Percentiles rank a stretch among this genome's conserved stretches.
phyloP scores from a whole-genome alignment of 768 basidiomycete genomes.

The Lactifluus hygrophoroides region DNA sequence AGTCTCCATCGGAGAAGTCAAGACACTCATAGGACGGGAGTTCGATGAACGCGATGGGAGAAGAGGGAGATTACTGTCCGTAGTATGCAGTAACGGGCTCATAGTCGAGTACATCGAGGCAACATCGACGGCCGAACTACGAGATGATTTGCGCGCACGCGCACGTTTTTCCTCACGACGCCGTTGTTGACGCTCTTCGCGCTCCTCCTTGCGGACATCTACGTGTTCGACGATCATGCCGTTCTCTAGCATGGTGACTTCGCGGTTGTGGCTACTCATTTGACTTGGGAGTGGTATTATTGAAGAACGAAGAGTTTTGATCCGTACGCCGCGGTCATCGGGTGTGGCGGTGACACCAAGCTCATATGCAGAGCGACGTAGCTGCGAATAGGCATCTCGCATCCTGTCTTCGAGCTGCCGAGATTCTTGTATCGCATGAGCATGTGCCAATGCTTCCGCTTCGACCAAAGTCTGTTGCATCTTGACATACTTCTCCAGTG shows the following conservation, averaged over 20 bases:
- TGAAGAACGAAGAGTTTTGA: constrained; percentile 48
- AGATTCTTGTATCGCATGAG: constrained; percentile 71
- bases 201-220: constrained; percentile 71
- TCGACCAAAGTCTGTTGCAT: constrained; percentile 73
- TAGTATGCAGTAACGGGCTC: constrained; percentile 43
- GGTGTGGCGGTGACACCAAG: constrained; percentile 37
- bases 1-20: constrained; percentile 47
- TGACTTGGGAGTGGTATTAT: constrained; percentile 28
- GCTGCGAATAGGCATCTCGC: constrained; percentile 71
- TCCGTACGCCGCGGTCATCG: constrained; percentile 64
- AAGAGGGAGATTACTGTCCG: constrained; percentile 47
- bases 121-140: constrained; percentile 61
- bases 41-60: constrained; percentile 30
- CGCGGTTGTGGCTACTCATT: constrained; percentile 45
- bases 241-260: constrained; percentile 76
- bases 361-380: constrained; percentile 74
- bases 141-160: constrained; percentile 62
- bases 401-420: constrained; percentile 66
- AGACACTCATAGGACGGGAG: constrained; percentile 48
- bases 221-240: constrained; percentile 88
- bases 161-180: constrained; percentile 57
- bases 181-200: constrained; percentile 60
- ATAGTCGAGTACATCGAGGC: constrained; percentile 64
- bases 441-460: constrained; percentile 72
- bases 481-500: constrained; percentile 73